Evolutionary conservation across 2,329 filamentous ascomycete genomes (phyloP), one percentile per base, ranked within the genome.

Genomic region (Blumeria hordei): DNA sequence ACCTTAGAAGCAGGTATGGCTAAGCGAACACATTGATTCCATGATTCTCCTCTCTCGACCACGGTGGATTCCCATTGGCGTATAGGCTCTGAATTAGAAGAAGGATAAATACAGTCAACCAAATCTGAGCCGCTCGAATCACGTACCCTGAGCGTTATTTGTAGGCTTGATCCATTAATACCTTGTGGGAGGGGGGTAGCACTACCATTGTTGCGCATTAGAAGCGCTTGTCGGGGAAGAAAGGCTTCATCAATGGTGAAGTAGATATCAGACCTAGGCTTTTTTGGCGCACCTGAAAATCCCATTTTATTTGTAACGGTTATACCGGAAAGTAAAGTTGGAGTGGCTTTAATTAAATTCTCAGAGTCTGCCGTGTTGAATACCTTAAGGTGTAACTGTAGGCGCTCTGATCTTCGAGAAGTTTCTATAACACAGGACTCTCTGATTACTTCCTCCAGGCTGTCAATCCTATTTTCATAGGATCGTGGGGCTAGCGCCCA

Each of bases 221-320:
- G 66, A 0, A 81, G 66, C 36, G 83, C 81, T 62, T 94, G 86
- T 56, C 80, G 80, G 16, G 83, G 81, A 28, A 98, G 71, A n/a
- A 81, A 74, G 0, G 87, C 85, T 59, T 87, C 81, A 56, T 80
- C 79, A 51, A 98, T 68, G 0, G 88, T 95, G 47, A 98, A 68
- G 65, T 98, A 98, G 53, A 98, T 96, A 66, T 98, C 93, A 10
- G 88, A 95, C 62, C 93, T 76, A 14, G 84, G 75, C 65, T 87
- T 88, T 0, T 83, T 88, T 0, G 92, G 90, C 1, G 88, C 88
- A 11, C 88, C 88, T 3, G 90, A 86, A 66, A 98, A 96, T 1
- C 88, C 92, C 67, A 96, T 88, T 66, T 92, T 92, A 62, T 75
- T 83, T 0, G 88, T 94, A 66, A 83, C 83, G 56, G 75, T 74